These are phyloP conservation scores for Neospermospora avenae DNA, from an alignment of 2,329 filamentous ascomycete species.

Conservation along the genomic window DNA sequence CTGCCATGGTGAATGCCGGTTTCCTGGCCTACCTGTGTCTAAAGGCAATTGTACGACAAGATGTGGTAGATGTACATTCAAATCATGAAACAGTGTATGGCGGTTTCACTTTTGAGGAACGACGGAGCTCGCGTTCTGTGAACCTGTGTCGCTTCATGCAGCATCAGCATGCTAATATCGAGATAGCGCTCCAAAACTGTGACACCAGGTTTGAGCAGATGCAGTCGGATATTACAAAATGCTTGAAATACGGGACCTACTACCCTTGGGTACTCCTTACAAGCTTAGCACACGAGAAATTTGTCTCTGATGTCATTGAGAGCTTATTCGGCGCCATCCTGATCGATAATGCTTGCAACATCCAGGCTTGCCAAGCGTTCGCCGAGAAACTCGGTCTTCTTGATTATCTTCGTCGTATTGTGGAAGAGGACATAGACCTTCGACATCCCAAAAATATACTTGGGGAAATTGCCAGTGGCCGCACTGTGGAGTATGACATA, in stretches of 20 bases:
- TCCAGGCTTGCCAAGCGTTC: constrained; percentile 32
- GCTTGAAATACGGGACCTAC: constrained; percentile 45
- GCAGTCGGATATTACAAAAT: constrained; percentile 43
- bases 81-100: constrained; percentile 24
- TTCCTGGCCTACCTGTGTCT: constrained; percentile 76
- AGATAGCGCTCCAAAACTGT: background rate
- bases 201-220: constrained; percentile 11
- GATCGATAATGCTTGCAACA: constrained; percentile 68
- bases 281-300: constrained; percentile 65
- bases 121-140: background rate
- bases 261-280: constrained; percentile 79
- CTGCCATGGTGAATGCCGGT: constrained; percentile 74
- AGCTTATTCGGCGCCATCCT: constrained; percentile 77
- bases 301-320: constrained; percentile 82
- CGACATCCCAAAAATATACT: constrained; percentile 67
- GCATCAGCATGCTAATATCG: background rate
- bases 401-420: constrained; percentile 55
- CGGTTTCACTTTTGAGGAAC: background rate
- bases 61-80: constrained; percentile 54
- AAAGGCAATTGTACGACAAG: constrained; percentile 58
- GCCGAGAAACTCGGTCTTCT: constrained; percentile 47
- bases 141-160: background rate
- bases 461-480: constrained; percentile 51
- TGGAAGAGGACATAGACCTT: constrained; percentile 55
- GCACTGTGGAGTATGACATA: constrained; percentile 51